These are phyloP conservation scores for Fusarium sublunatum DNA, from an alignment of 2,329 filamentous ascomycete genomes.

Conservation along the genomic window DNA sequence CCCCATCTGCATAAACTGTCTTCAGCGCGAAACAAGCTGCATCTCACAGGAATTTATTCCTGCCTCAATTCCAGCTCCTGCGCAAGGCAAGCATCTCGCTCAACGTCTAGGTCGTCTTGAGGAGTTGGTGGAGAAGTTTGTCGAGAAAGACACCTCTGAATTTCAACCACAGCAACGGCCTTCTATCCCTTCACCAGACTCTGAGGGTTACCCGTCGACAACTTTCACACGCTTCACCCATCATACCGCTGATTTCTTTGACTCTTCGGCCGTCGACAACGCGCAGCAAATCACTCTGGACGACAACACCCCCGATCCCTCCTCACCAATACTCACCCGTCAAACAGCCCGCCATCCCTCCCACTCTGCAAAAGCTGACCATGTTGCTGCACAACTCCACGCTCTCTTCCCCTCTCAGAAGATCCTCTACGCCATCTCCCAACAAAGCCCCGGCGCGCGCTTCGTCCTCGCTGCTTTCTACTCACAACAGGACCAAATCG, in stretches of 20 bases:
- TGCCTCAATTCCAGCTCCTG: constrained; percentile 46
- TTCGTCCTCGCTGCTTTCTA: constrained; percentile 47
- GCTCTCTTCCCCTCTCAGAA: constrained; percentile 40
- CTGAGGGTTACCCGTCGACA: constrained; percentile 8
- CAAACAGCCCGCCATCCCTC: constrained; percentile 8
- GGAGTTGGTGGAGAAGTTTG: constrained; percentile 58
- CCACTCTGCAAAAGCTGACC: constrained; percentile 24
- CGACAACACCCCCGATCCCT: neutral
- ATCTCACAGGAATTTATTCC: constrained; percentile 60
- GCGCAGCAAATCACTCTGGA: constrained; percentile 36
- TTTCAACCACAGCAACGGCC: neutral
- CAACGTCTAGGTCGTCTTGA: constrained; percentile 60
- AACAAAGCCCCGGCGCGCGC: constrained; percentile 40
- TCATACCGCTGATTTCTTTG: constrained; percentile 36
- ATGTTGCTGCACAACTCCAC: constrained; percentile 34
- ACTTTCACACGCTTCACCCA: constrained; percentile 40
- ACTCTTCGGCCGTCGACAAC: constrained; percentile 36
- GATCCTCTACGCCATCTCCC: constrained; percentile 39
- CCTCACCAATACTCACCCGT: neutral
- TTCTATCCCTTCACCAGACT: constrained; percentile 35
- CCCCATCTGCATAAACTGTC: constrained; percentile 59
- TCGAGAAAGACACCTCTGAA: constrained; percentile 47
- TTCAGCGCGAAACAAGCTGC: constrained; percentile 55
- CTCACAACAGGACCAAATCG: constrained; percentile 47
- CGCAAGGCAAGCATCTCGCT: constrained; percentile 53